Evolutionary conservation across 2,329 filamentous ascomycete genomes (phyloP).

Genomic region (Paraphoma chrysanthemicola): DNA sequence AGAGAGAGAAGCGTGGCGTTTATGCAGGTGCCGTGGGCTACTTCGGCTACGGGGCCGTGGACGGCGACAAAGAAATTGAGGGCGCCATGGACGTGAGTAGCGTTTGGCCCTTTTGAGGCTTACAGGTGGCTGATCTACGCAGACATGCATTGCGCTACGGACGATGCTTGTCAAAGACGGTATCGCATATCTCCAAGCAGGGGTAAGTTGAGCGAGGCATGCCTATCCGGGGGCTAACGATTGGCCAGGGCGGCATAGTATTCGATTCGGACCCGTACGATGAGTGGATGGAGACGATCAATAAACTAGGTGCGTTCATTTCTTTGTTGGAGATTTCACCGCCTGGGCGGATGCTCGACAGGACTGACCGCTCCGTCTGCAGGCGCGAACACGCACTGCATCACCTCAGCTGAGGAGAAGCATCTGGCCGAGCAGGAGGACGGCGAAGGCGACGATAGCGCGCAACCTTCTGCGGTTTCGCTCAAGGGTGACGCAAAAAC

Average conservation of each 20-base stretch:
- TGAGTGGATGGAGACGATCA: slow-evolving; percentile 96
- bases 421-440: slow-evolving; percentile 60
- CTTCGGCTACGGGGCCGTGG: slow-evolving; percentile 84
- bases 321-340: slow-evolving; percentile 7
- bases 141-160: slow-evolving; percentile 73
- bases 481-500: slow-evolving; percentile 22
- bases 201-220: slow-evolving; percentile 64
- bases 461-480: background rate
- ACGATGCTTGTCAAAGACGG: slow-evolving; percentile 96
- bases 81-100: slow-evolving; percentile 79
- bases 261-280: slow-evolving; percentile 84
- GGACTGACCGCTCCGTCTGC: slow-evolving; percentile 26
- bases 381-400: slow-evolving; percentile 82
- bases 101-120: slow-evolving; percentile 6
- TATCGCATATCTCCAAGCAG: slow-evolving; percentile 86
- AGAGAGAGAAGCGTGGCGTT: slow-evolving; percentile 90
- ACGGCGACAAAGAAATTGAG: slow-evolving; percentile 67
- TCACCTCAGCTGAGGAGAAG: slow-evolving; percentile 80
- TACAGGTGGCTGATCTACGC: slow-evolving; percentile 33
- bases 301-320: slow-evolving; percentile 73
- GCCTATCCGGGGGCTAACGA: slow-evolving; percentile 28
- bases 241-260: slow-evolving; percentile 44
- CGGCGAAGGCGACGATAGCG: slow-evolving; percentile 5
- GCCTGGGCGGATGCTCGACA: slow-evolving; percentile 5
- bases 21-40: slow-evolving; percentile 97